These are phyloP conservation scores for Arctium minus DNA, from an alignment of 129 eudicot species.

Conservation along the genomic window DNA sequence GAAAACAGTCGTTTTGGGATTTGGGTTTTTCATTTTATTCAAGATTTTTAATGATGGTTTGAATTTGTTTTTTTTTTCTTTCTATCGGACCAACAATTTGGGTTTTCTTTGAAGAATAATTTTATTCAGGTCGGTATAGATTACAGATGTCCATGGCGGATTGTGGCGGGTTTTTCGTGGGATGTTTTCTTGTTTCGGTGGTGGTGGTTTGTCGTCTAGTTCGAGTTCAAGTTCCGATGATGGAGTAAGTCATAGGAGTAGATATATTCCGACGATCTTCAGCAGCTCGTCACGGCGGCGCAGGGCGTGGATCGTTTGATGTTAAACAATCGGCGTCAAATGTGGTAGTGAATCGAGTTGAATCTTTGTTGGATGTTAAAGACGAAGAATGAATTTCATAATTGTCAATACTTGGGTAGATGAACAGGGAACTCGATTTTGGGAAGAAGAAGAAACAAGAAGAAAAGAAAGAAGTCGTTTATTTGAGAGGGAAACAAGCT, in stretches of 20 bases:
- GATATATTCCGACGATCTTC: conserved; percentile 48
- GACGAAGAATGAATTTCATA: neutral
- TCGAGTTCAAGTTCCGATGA: conserved; percentile 59
- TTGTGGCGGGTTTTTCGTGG: conserved; percentile 48
- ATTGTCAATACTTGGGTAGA: too few species aligned
- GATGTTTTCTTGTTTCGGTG: conserved; percentile 73
- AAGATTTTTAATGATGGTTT: neutral
- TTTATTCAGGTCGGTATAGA: neutral
- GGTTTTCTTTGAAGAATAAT: neutral
- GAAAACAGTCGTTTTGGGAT: neutral
- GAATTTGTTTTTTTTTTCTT: neutral
- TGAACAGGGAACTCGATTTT: too few species aligned
- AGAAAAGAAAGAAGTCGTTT: too few species aligned
- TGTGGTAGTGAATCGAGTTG: conserved; percentile 37
- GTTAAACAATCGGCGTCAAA: conserved; percentile 34
- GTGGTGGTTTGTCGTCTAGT: conserved; percentile 32
- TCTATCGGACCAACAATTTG: neutral
- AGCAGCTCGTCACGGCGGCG: conserved; percentile 45
- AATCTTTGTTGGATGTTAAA: conserved; percentile 1
- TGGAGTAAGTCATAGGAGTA: conserved; percentile 40
- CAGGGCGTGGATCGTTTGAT: conserved; percentile 45
- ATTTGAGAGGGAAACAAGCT: too few species aligned
- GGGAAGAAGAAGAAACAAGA: too few species aligned
- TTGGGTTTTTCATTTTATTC: neutral
- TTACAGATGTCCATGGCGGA: conserved; percentile 50